Conservation (phyloP, 148 eudicot genomes). For the Fallopia convolvulus region DNA sequence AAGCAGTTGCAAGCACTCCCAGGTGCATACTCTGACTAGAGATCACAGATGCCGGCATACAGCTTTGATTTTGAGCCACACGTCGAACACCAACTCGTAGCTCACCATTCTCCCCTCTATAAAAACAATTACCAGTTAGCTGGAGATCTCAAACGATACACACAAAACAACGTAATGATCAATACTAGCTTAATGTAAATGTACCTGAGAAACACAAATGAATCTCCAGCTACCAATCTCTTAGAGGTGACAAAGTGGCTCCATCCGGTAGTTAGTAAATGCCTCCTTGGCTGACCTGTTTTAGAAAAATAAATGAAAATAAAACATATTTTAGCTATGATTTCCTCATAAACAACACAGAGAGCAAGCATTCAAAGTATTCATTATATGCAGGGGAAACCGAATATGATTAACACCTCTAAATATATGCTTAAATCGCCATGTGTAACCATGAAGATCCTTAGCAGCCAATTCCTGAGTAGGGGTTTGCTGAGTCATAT, state of each 20-base stretch:
- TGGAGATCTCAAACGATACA: not conserved
- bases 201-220: constrained; percentile 90
- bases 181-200: not conserved
- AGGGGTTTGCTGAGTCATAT: constrained; percentile 73
- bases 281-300: constrained; percentile 91
- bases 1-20: constrained; percentile 97
- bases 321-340: not conserved
- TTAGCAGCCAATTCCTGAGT: constrained; percentile 78
- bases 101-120: constrained; percentile 72
- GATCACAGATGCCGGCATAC: constrained; percentile 88
- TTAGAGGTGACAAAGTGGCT: constrained; percentile 93
- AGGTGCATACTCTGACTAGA: constrained; percentile 97
- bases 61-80: constrained; percentile 59
- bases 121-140: constrained; percentile 11
- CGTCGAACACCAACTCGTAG: constrained; percentile 85
- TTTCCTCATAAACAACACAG: not conserved
- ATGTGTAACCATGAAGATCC: constrained; percentile 81
- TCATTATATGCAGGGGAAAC: not conserved
- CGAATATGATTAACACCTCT: constrained; percentile 47
- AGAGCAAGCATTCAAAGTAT: not conserved
- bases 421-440: constrained; percentile 94
- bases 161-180: not conserved
- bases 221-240: constrained; percentile 94
- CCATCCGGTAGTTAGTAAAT: constrained; percentile 98
- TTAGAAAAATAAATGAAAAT: not conserved